Conservation (phyloP, 176 grass and related monocot species). For the Oryza nivara region DNA sequence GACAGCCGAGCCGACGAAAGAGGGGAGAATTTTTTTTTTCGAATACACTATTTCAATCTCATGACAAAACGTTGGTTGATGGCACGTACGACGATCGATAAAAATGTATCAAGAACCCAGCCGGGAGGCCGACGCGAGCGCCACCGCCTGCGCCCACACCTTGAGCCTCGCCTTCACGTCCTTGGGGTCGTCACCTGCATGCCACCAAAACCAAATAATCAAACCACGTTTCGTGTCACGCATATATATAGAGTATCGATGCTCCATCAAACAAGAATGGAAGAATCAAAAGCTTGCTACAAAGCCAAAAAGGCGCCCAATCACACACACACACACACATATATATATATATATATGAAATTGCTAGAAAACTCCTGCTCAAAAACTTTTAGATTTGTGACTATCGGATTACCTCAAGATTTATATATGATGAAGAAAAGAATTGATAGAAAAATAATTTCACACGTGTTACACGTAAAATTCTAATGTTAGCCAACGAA, state of each 20-base stretch:
- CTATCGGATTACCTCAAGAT: no score
- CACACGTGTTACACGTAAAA: no score
- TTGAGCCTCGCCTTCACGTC: constrained; percentile 70
- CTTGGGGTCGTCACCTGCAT: constrained; percentile 53
- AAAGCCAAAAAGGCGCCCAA: neutral
- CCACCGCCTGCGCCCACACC: constrained; percentile 65
- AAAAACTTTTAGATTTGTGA: no score
- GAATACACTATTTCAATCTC: neutral
- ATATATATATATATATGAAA: no score
- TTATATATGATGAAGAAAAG: no score
- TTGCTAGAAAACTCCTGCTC: no score
- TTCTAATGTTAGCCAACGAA: no score
- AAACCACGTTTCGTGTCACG: no score
- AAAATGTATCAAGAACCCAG: constrained; percentile 18
- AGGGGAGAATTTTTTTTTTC: neutral
- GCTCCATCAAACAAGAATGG: neutral
- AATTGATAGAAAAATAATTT: no score
- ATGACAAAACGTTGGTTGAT: neutral
- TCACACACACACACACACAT: no score
- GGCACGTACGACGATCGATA: neutral
- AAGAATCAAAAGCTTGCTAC: neutral
- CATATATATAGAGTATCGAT: no score
- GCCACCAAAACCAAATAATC: neutral
- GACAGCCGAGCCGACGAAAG: neutral
- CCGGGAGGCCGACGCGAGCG: constrained; percentile 40